These are phyloP conservation scores for Rhamnella rubrinervis DNA, from an alignment of 331 rosid species.

Conservation along the genomic window DNA sequence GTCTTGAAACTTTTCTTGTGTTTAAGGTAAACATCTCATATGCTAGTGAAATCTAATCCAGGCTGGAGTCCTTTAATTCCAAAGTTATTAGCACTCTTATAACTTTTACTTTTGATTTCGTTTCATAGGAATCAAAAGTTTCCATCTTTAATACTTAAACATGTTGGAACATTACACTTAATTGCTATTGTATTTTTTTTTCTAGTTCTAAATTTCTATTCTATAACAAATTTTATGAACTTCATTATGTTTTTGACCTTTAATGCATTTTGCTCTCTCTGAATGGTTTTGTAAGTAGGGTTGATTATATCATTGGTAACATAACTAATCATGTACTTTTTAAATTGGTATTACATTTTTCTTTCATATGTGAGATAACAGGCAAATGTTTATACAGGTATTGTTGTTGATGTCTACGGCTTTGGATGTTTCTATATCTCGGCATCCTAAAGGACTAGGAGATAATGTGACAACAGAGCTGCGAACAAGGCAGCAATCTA, in stretches of 20 bases:
- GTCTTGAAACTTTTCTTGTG: background rate
- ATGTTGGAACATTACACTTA: too few relatives aligned
- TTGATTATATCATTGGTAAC: background rate
- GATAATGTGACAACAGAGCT: constrained; percentile 57
- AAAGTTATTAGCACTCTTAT: background rate
- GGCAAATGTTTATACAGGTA: constrained; percentile 48
- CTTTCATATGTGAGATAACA: constrained; percentile 4
- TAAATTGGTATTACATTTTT: background rate
- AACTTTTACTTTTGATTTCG: background rate
- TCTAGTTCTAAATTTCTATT: too few relatives aligned
- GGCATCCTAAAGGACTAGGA: constrained; percentile 33
- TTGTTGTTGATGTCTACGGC: constrained; percentile 89
- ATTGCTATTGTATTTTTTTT: too few relatives aligned
- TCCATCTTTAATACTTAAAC: too few relatives aligned
- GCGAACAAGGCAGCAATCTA: constrained; percentile 75
- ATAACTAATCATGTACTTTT: background rate
- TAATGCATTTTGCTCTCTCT: background rate
- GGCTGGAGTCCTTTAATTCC: background rate
- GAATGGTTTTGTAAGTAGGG: background rate
- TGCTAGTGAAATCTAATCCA: background rate
- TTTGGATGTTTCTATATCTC: constrained; percentile 44
- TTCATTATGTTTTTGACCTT: too few relatives aligned
- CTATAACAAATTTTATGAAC: too few relatives aligned
- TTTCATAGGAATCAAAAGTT: too few relatives aligned
- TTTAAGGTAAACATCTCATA: background rate